Evolutionary conservation across 192 early-diverging fungal species (phyloP).

Genomic region (Gamsiella multidivaricata): DNA sequence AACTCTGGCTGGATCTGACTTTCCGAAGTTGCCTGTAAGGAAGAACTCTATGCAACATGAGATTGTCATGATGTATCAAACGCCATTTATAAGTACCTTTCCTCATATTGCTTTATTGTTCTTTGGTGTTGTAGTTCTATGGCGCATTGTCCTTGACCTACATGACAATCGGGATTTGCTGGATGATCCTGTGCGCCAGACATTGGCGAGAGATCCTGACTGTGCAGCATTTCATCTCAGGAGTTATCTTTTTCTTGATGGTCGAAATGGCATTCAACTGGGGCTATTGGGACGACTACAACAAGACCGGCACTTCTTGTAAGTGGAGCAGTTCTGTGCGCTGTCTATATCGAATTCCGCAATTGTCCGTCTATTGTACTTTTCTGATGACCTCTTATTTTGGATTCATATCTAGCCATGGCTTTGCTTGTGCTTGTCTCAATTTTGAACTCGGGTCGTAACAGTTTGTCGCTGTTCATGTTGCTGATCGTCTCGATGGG

Average conservation of each 20-base stretch:
- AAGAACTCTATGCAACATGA: not conserved
- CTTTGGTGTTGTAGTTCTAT: slow-evolving; percentile 69
- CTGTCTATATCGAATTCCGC: too few species aligned
- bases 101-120: slow-evolving; percentile 9
- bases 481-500: slow-evolving; percentile 94
- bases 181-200: slow-evolving; percentile 81
- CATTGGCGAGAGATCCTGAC: slow-evolving; percentile 92
- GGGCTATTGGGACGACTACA: slow-evolving; percentile 80
- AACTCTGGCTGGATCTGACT: slow-evolving; percentile 84
- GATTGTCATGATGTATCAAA: not conserved
- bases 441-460: slow-evolving; percentile 87
- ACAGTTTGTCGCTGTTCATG: slow-evolving; percentile 96
- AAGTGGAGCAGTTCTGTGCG: too few species aligned
- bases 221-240: slow-evolving; percentile 91
- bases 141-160: slow-evolving; percentile 81
- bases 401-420: slow-evolving; percentile 39
- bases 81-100: too few species aligned
- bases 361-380: not conserved
- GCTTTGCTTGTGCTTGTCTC: slow-evolving; percentile 80
- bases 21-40: slow-evolving; percentile 85
- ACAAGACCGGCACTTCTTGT: slow-evolving; percentile 69
- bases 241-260: slow-evolving; percentile 86
- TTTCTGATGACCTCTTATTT: not conserved
- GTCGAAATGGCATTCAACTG: slow-evolving; percentile 95
- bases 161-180: slow-evolving; percentile 74